Evolutionary conservation across 225 moss, liverwort and hornwort genomes (phyloP).

Genomic region (Bryum argenteum): DNA sequence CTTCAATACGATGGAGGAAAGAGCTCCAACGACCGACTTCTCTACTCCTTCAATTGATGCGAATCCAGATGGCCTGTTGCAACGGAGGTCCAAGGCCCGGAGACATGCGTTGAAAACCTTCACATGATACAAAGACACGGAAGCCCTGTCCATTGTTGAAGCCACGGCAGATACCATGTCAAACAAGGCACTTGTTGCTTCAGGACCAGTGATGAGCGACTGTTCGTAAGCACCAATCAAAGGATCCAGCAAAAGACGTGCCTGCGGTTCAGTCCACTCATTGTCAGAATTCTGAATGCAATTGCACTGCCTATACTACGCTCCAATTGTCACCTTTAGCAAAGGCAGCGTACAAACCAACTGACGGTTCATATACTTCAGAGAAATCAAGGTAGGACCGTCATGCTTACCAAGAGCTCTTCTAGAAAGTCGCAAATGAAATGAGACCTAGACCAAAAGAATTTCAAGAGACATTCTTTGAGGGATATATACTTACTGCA

Average conservation of each 20-base stretch:
- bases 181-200: conserved; percentile 73
- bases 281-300: conserved; percentile 11
- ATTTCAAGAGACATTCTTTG: background rate
- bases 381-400: background rate
- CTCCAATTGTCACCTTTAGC: background rate
- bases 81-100: conserved; percentile 78
- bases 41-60: conserved; percentile 67
- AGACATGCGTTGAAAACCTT: conserved; percentile 81
- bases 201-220: conserved; percentile 64
- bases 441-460: background rate
- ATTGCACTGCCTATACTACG: conserved; percentile 10
- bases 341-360: conserved; percentile 5
- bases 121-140: conserved; percentile 69
- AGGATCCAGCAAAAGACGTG: conserved; percentile 84
- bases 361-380: background rate
- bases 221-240: conserved; percentile 67
- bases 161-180: conserved; percentile 73
- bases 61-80: conserved; percentile 43
- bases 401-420: background rate
- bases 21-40: conserved; percentile 61
- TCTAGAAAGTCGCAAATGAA: background rate
- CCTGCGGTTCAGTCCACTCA: conserved; percentile 52
- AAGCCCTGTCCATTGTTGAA: conserved; percentile 69
- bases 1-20: conserved; percentile 81
- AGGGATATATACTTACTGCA: conserved; percentile 61